phyloP scores from a whole-genome alignment of 2,329 filamentous ascomycete species.

The Aspergillus thermomutatus region DNA sequence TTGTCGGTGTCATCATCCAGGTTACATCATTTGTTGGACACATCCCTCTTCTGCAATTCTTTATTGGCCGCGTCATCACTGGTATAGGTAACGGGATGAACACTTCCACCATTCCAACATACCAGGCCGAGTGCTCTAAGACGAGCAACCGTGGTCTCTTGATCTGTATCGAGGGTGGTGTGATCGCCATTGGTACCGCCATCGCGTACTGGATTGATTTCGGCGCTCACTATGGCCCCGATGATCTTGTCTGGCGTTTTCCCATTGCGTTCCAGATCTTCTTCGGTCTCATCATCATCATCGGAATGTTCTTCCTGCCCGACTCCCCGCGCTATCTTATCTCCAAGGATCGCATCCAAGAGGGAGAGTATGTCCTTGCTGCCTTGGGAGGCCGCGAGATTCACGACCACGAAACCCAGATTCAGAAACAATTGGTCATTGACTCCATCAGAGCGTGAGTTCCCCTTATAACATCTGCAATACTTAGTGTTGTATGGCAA shows the following conservation, averaged over 20 bases:
- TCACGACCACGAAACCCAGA: conserved; percentile 55
- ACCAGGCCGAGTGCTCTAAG: conserved; percentile 52
- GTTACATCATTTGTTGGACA: conserved; percentile 29
- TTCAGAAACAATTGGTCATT: conserved; percentile 64
- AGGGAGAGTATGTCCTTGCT: conserved; percentile 49
- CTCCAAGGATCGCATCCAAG: conserved; percentile 44
- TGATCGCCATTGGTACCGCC: conserved; percentile 50
- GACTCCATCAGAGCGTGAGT: conserved; percentile 61
- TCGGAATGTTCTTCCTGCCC: conserved; percentile 43
- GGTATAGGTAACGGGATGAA: conserved; percentile 57
- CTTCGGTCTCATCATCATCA: conserved; percentile 45
- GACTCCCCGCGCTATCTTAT: conserved; percentile 48
- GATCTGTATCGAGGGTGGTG: conserved; percentile 58
- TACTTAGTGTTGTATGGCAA: conserved; percentile 32
- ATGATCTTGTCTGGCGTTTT: conserved; percentile 48
- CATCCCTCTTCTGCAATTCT: conserved; percentile 48
- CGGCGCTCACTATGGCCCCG: conserved; percentile 37
- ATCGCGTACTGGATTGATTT: conserved; percentile 55
- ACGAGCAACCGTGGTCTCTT: conserved; percentile 58
- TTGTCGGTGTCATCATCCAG: conserved; percentile 40
- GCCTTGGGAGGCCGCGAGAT: conserved; percentile 47
- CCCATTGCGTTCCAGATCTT: conserved; percentile 53
- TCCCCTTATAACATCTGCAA: neutral
- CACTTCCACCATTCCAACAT: conserved; percentile 53
- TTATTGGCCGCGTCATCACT: conserved; percentile 51